phyloP scores from a whole-genome alignment of 768 basidiomycete species.

The Dioszegia crocea region DNA sequence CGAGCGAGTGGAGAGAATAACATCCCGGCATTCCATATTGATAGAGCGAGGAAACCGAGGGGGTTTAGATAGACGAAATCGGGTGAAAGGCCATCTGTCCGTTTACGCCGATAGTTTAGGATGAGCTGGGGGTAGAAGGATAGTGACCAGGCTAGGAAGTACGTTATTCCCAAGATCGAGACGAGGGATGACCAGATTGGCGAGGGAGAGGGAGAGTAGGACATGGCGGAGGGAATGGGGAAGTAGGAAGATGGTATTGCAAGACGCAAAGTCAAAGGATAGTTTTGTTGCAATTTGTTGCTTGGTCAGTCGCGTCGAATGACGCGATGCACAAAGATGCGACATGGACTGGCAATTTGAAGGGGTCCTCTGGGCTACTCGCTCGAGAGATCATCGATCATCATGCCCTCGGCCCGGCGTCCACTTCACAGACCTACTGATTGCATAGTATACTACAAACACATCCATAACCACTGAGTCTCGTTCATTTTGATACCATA shows the following conservation, averaged over 20 bases:
- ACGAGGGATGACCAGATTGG: constrained; percentile 1
- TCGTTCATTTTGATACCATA: too few relatives aligned
- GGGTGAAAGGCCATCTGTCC: constrained; percentile 49
- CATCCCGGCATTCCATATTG: constrained; percentile 48
- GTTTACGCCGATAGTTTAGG: constrained; percentile 49
- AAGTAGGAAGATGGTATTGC: background rate
- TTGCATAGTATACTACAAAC: constrained; percentile 6
- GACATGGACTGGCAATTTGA: too few relatives aligned
- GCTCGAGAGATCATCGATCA: too few relatives aligned
- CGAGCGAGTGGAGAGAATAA: constrained; percentile 43
- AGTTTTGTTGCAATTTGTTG: too few relatives aligned
- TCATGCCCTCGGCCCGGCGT: too few relatives aligned
- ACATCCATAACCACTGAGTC: background rate
- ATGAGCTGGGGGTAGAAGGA: constrained; percentile 52
- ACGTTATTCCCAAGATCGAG: constrained; percentile 33
- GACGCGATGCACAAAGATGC: too few relatives aligned
- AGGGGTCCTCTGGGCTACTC: too few relatives aligned
- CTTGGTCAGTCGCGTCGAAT: too few relatives aligned
- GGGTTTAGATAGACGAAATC: constrained; percentile 53
- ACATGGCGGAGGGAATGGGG: background rate
- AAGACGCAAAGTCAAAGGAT: background rate
- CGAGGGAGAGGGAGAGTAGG: background rate
- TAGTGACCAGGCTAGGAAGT: constrained; percentile 49
- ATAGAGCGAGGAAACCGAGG: constrained; percentile 48
- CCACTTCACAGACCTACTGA: too few relatives aligned